phyloP scores from a whole-genome alignment of 2,329 filamentous ascomycete genomes.

The Cytospora leucostoma region DNA sequence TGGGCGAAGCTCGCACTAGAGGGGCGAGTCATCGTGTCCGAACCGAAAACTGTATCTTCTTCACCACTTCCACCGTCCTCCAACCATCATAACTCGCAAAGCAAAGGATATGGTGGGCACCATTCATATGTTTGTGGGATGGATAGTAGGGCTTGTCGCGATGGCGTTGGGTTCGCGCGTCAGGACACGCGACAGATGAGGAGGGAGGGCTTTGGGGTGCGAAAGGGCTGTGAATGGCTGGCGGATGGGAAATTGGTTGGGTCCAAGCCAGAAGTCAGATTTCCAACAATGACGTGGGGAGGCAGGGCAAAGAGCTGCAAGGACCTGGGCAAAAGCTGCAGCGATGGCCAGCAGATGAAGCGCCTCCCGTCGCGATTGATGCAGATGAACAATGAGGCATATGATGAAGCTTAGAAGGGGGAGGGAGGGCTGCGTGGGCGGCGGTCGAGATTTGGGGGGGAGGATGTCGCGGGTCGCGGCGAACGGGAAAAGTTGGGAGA shows the following conservation, averaged over 20 bases:
- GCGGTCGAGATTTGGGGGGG: not conserved
- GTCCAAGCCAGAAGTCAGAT: constrained; percentile 11
- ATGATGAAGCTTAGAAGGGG: constrained; percentile 17
- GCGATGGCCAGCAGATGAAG: constrained; percentile 11
- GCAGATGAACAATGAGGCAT: constrained; percentile 16
- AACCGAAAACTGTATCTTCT: constrained; percentile 47
- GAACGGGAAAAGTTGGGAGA: constrained; percentile 1
- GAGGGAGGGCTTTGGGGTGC: constrained; percentile 16
- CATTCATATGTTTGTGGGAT: constrained; percentile 40
- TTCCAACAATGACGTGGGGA: constrained; percentile 15
- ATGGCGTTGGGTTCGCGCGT: constrained; percentile 24
- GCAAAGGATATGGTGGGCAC: constrained; percentile 36
- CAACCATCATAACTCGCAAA: constrained; percentile 57
- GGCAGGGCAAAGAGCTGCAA: constrained; percentile 13
- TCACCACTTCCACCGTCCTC: constrained; percentile 54
- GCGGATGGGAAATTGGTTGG: constrained; percentile 24
- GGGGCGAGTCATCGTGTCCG: constrained; percentile 73
- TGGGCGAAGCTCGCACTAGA: constrained; percentile 76
- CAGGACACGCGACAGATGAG: constrained; percentile 24
- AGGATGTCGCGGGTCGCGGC: not conserved
- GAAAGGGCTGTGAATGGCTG: constrained; percentile 9
- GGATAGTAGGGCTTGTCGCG: constrained; percentile 21
- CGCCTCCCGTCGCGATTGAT: constrained; percentile 6
- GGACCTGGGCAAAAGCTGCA: constrained; percentile 12
- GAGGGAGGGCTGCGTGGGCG: not conserved